phyloP scores from a whole-genome alignment of 306 rosid species.

The Ceratonia siliqua region DNA sequence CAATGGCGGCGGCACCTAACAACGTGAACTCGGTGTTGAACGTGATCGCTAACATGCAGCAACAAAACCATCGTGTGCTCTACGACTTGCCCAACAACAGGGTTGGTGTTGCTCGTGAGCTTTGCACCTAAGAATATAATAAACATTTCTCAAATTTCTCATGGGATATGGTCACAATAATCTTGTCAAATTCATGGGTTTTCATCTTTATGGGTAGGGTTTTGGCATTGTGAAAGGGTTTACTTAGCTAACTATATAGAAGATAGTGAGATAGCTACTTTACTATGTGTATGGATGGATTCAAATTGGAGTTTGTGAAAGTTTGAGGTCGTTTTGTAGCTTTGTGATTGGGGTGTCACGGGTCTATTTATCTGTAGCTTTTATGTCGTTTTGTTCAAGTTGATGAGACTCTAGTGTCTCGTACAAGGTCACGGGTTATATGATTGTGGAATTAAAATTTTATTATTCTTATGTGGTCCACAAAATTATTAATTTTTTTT shows the following conservation, averaged over 20 bases:
- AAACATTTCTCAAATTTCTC: neutral
- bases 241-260: constrained; percentile 35
- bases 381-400: constrained; percentile 13
- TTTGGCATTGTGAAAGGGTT: constrained; percentile 30
- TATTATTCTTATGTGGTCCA: neutral
- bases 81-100: constrained; percentile 83
- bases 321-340: constrained; percentile 9
- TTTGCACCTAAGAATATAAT: constrained; percentile 49
- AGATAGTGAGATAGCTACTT: constrained; percentile 4
- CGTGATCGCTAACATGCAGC: constrained; percentile 94
- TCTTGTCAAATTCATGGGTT: constrained; percentile 25
- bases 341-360: constrained; percentile 35
- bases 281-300: constrained; percentile 25
- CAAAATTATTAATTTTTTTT: neutral
- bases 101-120: constrained; percentile 82
- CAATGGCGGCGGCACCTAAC: constrained; percentile 81
- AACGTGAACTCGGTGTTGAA: constrained; percentile 88
- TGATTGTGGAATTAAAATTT: neutral
- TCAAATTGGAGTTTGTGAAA: neutral
- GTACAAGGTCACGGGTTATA: constrained; percentile 38
- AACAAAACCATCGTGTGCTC: constrained; percentile 85
- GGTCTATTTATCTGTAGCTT: constrained; percentile 24
- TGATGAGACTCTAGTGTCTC: neutral
- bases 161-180: constrained; percentile 19
- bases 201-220: constrained; percentile 27